Evolutionary conservation across 768 basidiomycete species (phyloP).

Genomic region (Mycena amicta): DNA sequence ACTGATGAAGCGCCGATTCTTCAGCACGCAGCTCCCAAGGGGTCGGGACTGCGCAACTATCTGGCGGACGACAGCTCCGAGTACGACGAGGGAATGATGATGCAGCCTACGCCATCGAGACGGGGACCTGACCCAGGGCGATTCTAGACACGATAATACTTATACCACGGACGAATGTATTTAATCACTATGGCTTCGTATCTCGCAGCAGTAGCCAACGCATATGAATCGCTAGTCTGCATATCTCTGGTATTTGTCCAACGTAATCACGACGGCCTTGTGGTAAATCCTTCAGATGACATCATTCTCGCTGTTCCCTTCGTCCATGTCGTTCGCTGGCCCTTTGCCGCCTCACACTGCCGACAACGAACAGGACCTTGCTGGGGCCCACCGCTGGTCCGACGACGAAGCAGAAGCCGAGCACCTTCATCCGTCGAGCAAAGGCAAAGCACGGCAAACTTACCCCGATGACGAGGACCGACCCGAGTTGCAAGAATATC

Average conservation of each 20-base stretch:
- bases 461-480: conserved; percentile 23
- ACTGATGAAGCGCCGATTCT: conserved; percentile 64
- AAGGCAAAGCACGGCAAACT: conserved; percentile 22
- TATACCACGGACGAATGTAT: conserved; percentile 21
- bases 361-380: conserved; percentile 48
- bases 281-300: conserved; percentile 6
- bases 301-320: background rate
- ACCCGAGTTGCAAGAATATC: conserved; percentile 62
- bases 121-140: conserved; percentile 22
- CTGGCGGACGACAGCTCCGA: conserved; percentile 53
- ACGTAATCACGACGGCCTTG: too few species aligned
- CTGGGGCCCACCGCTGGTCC: conserved; percentile 35
- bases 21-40: conserved; percentile 49
- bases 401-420: conserved; percentile 29
- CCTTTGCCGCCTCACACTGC: background rate
- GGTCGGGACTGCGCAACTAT: conserved; percentile 57
- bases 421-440: conserved; percentile 29
- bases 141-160: conserved; percentile 11
- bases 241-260: too few species aligned
- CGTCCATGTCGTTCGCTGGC: conserved; percentile 1
- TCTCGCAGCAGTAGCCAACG: too few species aligned
- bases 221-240: too few species aligned
- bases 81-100: conserved; percentile 52
- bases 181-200: too few species aligned
- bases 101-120: conserved; percentile 34